These are phyloP conservation scores for Vitis hybrid DNA, from an alignment of 177 flowering plant species.

Conservation along the genomic window DNA sequence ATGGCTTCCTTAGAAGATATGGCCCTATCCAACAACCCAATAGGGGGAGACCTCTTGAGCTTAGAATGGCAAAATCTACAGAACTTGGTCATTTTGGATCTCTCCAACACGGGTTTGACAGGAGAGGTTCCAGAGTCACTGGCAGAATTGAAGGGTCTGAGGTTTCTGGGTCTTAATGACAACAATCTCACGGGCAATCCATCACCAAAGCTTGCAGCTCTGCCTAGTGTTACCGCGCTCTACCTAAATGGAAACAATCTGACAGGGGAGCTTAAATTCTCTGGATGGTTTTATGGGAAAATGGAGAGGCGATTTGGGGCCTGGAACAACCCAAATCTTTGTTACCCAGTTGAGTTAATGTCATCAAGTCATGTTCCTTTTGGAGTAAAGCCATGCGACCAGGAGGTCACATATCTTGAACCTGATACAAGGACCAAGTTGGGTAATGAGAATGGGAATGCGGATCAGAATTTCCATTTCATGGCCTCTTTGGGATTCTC, in stretches of 20 bases:
- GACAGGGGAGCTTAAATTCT: constrained; percentile 69
- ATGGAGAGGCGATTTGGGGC: constrained; percentile 81
- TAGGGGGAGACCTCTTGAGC: constrained; percentile 51
- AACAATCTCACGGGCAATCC: constrained; percentile 66
- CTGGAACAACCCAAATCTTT: constrained; percentile 70
- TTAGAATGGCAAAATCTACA: constrained; percentile 53
- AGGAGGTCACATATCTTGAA: constrained; percentile 20
- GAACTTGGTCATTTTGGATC: constrained; percentile 58
- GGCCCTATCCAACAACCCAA: constrained; percentile 64
- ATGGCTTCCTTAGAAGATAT: constrained; percentile 64
- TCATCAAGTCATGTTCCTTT: constrained; percentile 33
- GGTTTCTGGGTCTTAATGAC: constrained; percentile 73
- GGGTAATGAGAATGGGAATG: constrained; percentile 12
- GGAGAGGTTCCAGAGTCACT: constrained; percentile 75
- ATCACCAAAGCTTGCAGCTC: constrained; percentile 49
- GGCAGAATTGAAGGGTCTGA: constrained; percentile 47
- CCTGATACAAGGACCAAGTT: constrained; percentile 24
- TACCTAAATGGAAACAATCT: constrained; percentile 75
- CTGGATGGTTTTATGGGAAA: constrained; percentile 51
- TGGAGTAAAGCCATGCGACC: constrained; percentile 60
- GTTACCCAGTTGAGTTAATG: constrained; percentile 34
- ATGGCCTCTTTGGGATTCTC: constrained; percentile 36
- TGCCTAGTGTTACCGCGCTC: constrained; percentile 60
- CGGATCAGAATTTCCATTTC: constrained; percentile 20
- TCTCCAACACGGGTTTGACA: constrained; percentile 54